Evolutionary conservation across 2,329 filamentous ascomycete species (phyloP), one percentile per base, ranked within the genome.

Genomic region (Fusarium falciforme): DNA sequence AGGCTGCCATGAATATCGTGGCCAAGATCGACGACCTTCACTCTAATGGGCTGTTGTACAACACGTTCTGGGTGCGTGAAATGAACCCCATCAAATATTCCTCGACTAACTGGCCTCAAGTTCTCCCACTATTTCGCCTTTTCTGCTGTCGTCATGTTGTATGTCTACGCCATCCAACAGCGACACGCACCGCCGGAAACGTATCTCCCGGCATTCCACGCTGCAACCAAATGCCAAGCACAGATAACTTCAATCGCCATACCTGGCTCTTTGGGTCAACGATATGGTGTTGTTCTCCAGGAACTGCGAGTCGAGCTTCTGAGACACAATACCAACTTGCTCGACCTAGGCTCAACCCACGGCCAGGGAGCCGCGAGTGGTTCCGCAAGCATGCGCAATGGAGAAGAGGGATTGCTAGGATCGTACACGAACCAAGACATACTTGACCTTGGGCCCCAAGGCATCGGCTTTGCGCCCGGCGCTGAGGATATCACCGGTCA

Each of bases 81-180:
- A 5, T 1, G 8, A n/a, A 38, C 20, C 22, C 16, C 1, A 27
- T 40, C 33, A 38, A 76, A 78, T 6, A 83, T 83, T 10, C 79
- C 80, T 1, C 82, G 4, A 80, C 86, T 16, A 78, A 84, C 61
- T 27, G 2, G n/a, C 16, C 16, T 31, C 11, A 12, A 82, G 80
- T 82, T 83, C 52, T 81, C 79, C 1, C 83, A 84, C 27, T 87
- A 87, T 63, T 84, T 84, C 61, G 84, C 82, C 1, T 87, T 86
- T 52, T 85, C 79, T 14, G 85, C 85, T 0, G 82, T 85, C 4
- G 83, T 85, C 1, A 80, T 86, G 1, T 76, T 87, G 3, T 87
- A 87, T 64, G 82, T 87, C 5, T 84, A 84, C 47, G 81, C 82
- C 6, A 86, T 87, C 11, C 85, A 85, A 47, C 77, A 83, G 35